Base-by-base conservation (phyloP, 78 protist genomes). In the Kipferlia bialata region DNA sequence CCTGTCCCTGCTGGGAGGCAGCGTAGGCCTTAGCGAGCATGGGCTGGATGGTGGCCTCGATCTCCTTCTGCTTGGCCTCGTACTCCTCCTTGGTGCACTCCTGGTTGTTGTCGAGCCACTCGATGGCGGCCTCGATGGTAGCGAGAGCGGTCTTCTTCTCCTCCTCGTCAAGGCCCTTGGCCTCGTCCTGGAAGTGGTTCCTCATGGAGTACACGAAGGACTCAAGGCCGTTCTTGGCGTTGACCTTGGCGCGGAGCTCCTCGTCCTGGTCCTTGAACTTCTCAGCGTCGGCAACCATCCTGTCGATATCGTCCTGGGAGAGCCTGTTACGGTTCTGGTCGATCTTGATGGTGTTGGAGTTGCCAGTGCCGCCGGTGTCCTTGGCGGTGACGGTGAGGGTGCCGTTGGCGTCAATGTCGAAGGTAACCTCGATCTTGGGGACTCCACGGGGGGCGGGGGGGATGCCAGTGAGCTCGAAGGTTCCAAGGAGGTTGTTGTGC, bases 381-480 rank as follows among this genome's bases (percentile, higher is more conserved):
- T 54, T 24, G 24, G 57, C 57, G 24, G 57, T 24, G 22, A 54
- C 57, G 22, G 22, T 24, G 36, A 54, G 24, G 22, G 56, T 85
- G 67, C 61, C 71, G 80, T 66, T 80, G 10, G 36, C 7, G 26
- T 6, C 70, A 39, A 65, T 31, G 16, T 15, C 13, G 54, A 65
- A 65, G 31, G 92, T 80, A 38, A 94, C 98, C 67, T 85, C 85
- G 59, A 85, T 80, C 82, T 94, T 86, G 26, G 98, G 95, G 29
- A 82, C 79, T 29, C 91, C 87, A 38, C 93, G 76, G 3, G 90
- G 89, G 26, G 91, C 89, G 6, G 95, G 96, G 51, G 98, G 97
- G 68, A 95, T 81, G 73, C 95, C 96, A 22, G 68, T 64, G 44
- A 89, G 82, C 58, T 81, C 85, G 77, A 94, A 94, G 70, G 74